Conservation (phyloP, 2,329 filamentous ascomycete genomes). For the Phialophora chinensis region DNA sequence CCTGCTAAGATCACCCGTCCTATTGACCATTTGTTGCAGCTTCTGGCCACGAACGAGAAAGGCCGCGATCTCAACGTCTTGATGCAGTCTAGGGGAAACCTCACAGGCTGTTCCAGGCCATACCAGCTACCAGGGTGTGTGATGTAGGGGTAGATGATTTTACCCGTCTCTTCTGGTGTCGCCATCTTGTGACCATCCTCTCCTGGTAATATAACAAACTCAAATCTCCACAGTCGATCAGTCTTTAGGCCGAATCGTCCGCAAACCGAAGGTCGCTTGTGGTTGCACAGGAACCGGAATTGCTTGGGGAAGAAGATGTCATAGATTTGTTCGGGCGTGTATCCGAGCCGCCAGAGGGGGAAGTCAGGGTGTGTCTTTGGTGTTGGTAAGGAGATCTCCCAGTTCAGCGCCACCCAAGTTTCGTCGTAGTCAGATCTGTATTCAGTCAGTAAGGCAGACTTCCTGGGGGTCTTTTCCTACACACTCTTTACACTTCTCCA, state of each 20-base stretch:
- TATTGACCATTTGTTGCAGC: slow-evolving; percentile 40
- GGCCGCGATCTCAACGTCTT: slow-evolving; percentile 40
- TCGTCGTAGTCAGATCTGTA: slow-evolving; percentile 41
- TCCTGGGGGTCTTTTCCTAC: neutral
- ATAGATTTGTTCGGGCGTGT: slow-evolving; percentile 41
- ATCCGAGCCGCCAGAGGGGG: slow-evolving; percentile 42
- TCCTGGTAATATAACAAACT: slow-evolving; percentile 45
- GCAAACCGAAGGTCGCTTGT: slow-evolving; percentile 40
- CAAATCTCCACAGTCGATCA: slow-evolving; percentile 45
- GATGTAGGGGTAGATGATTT: slow-evolving; percentile 42
- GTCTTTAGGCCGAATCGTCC: slow-evolving; percentile 42
- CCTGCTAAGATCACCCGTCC: slow-evolving; percentile 39
- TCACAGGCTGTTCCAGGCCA: slow-evolving; percentile 33
- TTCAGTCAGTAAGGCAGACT: slow-evolving; percentile 3
- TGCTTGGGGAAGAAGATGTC: slow-evolving; percentile 43
- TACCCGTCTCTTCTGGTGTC: slow-evolving; percentile 32
- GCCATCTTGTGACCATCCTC: slow-evolving; percentile 44
- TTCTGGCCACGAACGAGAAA: slow-evolving; percentile 39
- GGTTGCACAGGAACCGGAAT: slow-evolving; percentile 43
- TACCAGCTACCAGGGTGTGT: slow-evolving; percentile 41
- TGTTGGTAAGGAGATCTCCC: slow-evolving; percentile 41
- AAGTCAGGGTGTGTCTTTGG: slow-evolving; percentile 42
- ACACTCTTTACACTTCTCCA: slow-evolving; percentile 35
- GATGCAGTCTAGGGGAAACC: slow-evolving; percentile 41
- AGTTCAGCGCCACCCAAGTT: slow-evolving; percentile 44